Evolutionary conservation across 2,329 filamentous ascomycete species (phyloP), one percentile per base, ranked within the genome.

Genomic region (Epichloe sylvatica): DNA sequence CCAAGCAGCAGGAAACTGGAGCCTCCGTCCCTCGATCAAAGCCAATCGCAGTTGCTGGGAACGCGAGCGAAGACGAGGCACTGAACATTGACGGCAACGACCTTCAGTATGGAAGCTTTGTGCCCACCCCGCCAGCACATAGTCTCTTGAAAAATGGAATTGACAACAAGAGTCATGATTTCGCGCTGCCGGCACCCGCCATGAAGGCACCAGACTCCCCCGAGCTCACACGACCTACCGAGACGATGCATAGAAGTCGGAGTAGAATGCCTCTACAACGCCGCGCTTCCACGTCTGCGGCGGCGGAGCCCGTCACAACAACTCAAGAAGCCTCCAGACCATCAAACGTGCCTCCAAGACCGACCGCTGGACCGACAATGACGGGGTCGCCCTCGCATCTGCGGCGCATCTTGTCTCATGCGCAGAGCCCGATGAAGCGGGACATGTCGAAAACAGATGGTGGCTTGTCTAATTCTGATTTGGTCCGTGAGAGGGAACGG

Each of bases 401-500:
- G 9, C 62, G 65, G 11, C 64, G 67, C 2, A 58, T 70, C 5
- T 61, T 69, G 15, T 63, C 68, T 0, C 62, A 66, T 30, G 57
- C 59, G 19, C 49, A 47, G 19, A 47, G 49, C 23, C 42, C 45
- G 7, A 25, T 43, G 25, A 49, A 43, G 41, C 49, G 46, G 9
- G 45, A 46, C 15, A n/a, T 38, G 5, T 49, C 67, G 49, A 64
- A 67, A 64, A 55, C 66, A 56, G 65, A 76, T 49, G 61, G 68
- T 61, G 62, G 69, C 42, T 55, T 73, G 60, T 64, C 72, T 46
- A 65, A 69, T 23, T 61, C 76, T 25, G 75, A 80, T 40, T 76
- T 86, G 38, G 74, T 94, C 3, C 83, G 86, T 42, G 73, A 81
- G 50, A 77, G 81, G 17, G 83, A 94, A 64, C 77, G 76, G n/a